Evolutionary conservation across 768 basidiomycete species (phyloP), one percentile per base, ranked within the genome.

Genomic region (Roridomyces roridus): DNA sequence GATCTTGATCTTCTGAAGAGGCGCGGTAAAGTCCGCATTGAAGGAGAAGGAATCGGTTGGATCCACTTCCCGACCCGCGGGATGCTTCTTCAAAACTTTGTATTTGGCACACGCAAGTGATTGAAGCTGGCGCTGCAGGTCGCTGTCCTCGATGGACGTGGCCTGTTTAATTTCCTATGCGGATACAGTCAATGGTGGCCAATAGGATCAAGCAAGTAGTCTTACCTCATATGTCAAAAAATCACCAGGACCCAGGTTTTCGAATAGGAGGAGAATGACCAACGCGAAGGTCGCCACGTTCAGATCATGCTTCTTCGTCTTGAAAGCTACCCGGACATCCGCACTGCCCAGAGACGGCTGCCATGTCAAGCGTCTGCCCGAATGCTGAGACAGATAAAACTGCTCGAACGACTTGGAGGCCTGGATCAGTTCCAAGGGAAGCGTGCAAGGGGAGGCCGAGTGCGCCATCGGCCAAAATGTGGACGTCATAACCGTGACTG

Each of bases 71-170:
- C 96, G 85, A 9, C 93, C 85, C 36, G 90, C 84, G 0, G 96
- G 97, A 57, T 89, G 87, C 67, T 98, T 98, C 73, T 88, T 94
- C 61, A 99, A 73, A 25, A 99, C 79, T 66, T 95, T 95, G 78
- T 81, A 94, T 70, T 95, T 98, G 10, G 91, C 94, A 68, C 96
- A 98, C 0, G 97, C 96, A 21, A 99, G 81, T 0, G 96, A 95
- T 68, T 99, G 97, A 3, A 99, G 81, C 63, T 94, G 91, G n/a
- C 97, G 89, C 67, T 89, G 86, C 2, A 98, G 80, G 54, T 98
- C 96, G 0, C 59, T 58, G 18, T 94, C 87, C 0, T 86, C 84
- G 51, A 98, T 90, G 15, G 74, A 68, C 0, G 95, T 94, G 5
- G 88, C 82, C 9, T 81, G 70, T 70, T 87, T 85, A 65, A 99